Conservation (phyloP, 129 eudicot species). For the Solidago caesia region DNA sequence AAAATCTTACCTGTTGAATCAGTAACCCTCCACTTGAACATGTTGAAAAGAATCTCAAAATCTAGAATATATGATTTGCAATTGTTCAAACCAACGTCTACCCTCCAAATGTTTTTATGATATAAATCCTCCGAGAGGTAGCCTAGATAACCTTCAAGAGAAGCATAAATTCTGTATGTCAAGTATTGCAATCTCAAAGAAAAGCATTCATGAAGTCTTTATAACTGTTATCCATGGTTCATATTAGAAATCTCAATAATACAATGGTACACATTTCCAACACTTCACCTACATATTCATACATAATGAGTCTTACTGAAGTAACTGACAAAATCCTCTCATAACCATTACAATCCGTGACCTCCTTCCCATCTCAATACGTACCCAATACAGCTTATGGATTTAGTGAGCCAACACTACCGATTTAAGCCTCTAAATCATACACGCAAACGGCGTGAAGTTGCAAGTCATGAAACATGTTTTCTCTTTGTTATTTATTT, state of each 20-base stretch:
- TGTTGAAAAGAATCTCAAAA: conserved; percentile 25
- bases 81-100: conserved; percentile 5
- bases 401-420: conserved; percentile 24
- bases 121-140: conserved; percentile 27
- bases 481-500: conserved; percentile 26
- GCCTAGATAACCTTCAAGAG: not conserved
- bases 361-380: conserved; percentile 25
- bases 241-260: conserved; percentile 37
- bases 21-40: conserved; percentile 15
- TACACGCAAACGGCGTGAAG: conserved; percentile 1
- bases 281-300: conserved; percentile 30
- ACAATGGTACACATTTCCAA: conserved; percentile 33
- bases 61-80: conserved; percentile 8
- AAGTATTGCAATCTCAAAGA: conserved; percentile 34
- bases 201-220: conserved; percentile 29
- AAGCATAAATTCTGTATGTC: conserved; percentile 25
- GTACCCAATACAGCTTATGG: conserved; percentile 8
- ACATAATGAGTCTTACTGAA: conserved; percentile 36
- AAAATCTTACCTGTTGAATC: not conserved
- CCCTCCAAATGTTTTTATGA: conserved; percentile 25
- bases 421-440: conserved; percentile 36
- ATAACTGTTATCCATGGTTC: conserved; percentile 34
- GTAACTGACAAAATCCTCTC: conserved; percentile 36
- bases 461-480: conserved; percentile 21
- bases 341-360: conserved; percentile 27